Evolutionary conservation across 2,329 filamentous ascomycete genomes (phyloP), one percentile per base, ranked within the genome.

Genomic region (Cladophialophora exuberans): DNA sequence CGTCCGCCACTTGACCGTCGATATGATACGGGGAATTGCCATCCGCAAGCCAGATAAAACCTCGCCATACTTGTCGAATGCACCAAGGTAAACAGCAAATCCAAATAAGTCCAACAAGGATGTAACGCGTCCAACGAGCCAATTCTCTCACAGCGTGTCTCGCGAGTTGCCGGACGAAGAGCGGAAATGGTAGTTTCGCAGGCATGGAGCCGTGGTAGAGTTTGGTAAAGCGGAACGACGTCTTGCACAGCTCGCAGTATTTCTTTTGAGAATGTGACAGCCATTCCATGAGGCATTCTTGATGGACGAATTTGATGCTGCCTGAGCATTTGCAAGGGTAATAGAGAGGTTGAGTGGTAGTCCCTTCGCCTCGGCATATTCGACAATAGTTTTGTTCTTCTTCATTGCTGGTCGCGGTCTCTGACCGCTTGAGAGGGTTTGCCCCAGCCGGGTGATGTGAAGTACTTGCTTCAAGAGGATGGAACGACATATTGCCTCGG

Each of bases 161-260:
- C 50, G 84, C 75, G 65, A 93, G 84, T 72, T 95, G 89, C 61
- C 85, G 85, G 52, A 91, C 63, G 66, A 99, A 97, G 59, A 99
- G 79, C 43, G 87, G 82, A 35, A 86, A 81, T 0, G 95, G 94
- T 11, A 99, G 81, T 10, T 83, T 84, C 60, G 84, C 83, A 1
- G 94, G 95, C 94, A 99, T 99, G 68, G 92, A 83, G 3, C 91
- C 90, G 59, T 92, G 86, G 76, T 99, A 99, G 33, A 99, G 83
- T 74, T 99, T 99, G 49, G 94, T 99, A 77, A 99, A 99, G 57
- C 91, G 89, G 69, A 97, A 99, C 0, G 92, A 87, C 2, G 94
- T 99, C 77, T 99, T 99, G 84, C 94, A 99, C 30, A 99, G 85
- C 77, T 99, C 94, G 79, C 95, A 99, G 78, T 99, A 89, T 73